Percentiles rank a stretch among this genome's conserved stretches.
Conservation (phyloP, 2,329 filamentous ascomycete genomes). For the Xylariaceae sp. region DNA sequence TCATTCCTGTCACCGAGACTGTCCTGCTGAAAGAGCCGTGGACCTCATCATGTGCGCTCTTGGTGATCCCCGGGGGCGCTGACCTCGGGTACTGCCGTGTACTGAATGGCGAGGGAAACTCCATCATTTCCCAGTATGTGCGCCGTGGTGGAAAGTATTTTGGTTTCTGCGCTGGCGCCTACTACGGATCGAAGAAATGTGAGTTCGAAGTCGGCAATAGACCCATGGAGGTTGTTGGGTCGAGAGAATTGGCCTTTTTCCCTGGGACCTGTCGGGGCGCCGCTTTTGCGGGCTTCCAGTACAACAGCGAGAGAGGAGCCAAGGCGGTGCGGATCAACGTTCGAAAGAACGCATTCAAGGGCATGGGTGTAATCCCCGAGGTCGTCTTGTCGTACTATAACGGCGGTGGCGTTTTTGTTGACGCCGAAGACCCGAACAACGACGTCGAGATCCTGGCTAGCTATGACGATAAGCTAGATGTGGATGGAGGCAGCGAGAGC, state of each 20-base stretch:
- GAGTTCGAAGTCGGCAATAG: constrained; percentile 88
- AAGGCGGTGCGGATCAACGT: constrained; percentile 65
- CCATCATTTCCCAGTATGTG: constrained; percentile 77
- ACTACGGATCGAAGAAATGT: constrained; percentile 75
- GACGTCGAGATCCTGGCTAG: constrained; percentile 78
- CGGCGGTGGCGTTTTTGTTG: constrained; percentile 87
- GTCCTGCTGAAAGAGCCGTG: constrained; percentile 88
- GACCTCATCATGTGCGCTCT: constrained; percentile 76
- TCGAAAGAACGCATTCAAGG: constrained; percentile 51
- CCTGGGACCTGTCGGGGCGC: constrained; percentile 80
- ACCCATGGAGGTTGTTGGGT: constrained; percentile 76
- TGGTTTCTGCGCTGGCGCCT: constrained; percentile 90
- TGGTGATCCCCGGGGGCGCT: constrained; percentile 91
- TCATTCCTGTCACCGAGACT: constrained; percentile 74
- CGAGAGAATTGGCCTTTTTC: constrained; percentile 81
- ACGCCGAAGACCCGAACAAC: constrained; percentile 53
- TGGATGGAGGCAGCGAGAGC: constrained; percentile 66
- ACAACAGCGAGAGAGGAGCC: constrained; percentile 81
- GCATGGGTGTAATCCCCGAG: constrained; percentile 47
- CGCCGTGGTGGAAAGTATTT: constrained; percentile 80
- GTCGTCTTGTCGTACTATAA: constrained; percentile 82
- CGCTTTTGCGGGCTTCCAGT: constrained; percentile 85
- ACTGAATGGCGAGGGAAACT: constrained; percentile 83
- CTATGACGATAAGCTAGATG: constrained; percentile 68
- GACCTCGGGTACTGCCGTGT: constrained; percentile 85